A percentile compares a stretch with the other conserved stretches of the same genome.
Conservation (phyloP, 208 protist genomes). For the Crithidia brevicula region DNA sequence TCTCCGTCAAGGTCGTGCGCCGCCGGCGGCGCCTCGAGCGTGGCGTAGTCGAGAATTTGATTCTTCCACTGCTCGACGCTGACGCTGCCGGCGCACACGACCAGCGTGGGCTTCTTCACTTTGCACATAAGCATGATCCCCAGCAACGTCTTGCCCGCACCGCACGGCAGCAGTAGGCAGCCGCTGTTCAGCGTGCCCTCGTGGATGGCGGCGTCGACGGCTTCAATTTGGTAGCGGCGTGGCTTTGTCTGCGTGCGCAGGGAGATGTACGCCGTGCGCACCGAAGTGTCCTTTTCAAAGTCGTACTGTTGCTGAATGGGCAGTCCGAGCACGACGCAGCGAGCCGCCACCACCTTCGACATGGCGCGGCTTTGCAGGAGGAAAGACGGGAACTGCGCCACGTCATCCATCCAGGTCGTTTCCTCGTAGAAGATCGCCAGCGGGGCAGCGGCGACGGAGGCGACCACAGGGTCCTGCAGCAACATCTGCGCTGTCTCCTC, state of each 20-base stretch:
- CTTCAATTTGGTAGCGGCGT: slow-evolving; percentile 83
- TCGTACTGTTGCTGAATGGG: slow-evolving; percentile 89
- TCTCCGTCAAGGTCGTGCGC: neutral
- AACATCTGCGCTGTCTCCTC: slow-evolving; percentile 57
- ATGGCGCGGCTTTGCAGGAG: slow-evolving; percentile 62
- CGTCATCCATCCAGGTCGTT: slow-evolving; percentile 31
- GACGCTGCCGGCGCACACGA: slow-evolving; percentile 95
- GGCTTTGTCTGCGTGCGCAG: slow-evolving; percentile 79
- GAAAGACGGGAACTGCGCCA: slow-evolving; percentile 39
- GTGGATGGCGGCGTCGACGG: slow-evolving; percentile 67
- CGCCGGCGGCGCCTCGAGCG: slow-evolving; percentile 44
- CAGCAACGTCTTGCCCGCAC: slow-evolving; percentile 99
- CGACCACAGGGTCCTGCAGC: slow-evolving; percentile 56
- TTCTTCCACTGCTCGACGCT: slow-evolving; percentile 98
- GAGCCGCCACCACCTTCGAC: slow-evolving; percentile 66
- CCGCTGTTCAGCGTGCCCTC: slow-evolving; percentile 88
- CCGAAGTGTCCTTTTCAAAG: slow-evolving; percentile 68
- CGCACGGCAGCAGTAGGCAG: slow-evolving; percentile 99
- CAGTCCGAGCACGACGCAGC: slow-evolving; percentile 74
- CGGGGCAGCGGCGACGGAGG: slow-evolving; percentile 46
- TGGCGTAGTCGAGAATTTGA: slow-evolving; percentile 94
- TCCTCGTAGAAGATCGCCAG: slow-evolving; percentile 34
- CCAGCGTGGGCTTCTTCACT: slow-evolving; percentile 95
- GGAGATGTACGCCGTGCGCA: slow-evolving; percentile 64
- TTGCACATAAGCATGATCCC: slow-evolving; percentile 97